Evolutionary conservation across 345 rosid genomes (phyloP).

Genomic region (Corymbia maculata): DNA sequence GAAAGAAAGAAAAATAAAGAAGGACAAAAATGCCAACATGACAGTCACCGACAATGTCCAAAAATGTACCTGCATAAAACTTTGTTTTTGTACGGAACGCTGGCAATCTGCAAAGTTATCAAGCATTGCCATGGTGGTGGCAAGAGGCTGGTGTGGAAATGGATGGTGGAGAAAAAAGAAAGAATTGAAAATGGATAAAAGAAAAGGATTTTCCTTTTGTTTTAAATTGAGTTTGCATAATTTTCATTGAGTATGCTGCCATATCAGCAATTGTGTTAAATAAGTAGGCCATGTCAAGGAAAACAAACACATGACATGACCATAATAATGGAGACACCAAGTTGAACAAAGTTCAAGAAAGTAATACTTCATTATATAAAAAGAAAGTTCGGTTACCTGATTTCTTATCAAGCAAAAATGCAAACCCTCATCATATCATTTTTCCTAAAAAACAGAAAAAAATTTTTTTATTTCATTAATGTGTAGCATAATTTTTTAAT

Average conservation of each 20-base stretch:
- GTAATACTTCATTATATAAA: no score
- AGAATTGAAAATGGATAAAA: not conserved
- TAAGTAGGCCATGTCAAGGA: not conserved
- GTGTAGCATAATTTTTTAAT: not conserved
- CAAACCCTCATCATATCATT: no score
- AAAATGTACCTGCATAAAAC: no score
- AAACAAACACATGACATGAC: not conserved
- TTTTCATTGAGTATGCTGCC: not conserved
- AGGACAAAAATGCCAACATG: no score
- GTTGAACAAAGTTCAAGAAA: not conserved
- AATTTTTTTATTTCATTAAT: not conserved
- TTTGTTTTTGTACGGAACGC: no score
- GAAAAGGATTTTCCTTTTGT: not conserved
- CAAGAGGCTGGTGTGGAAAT: no score
- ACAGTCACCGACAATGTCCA: no score
- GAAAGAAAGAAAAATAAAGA: no score
- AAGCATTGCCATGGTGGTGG: no score
- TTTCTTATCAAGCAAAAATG: not conserved
- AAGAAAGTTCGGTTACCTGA: not conserved
- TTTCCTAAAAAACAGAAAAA: not conserved
- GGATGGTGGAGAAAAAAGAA: not conserved
- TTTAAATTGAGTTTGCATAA: not conserved
- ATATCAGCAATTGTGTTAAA: not conserved
- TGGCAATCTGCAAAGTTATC: no score
- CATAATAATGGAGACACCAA: not conserved